phyloP scores from a whole-genome alignment of 2,329 filamentous ascomycete genomes.

The Penicillium sp. region DNA sequence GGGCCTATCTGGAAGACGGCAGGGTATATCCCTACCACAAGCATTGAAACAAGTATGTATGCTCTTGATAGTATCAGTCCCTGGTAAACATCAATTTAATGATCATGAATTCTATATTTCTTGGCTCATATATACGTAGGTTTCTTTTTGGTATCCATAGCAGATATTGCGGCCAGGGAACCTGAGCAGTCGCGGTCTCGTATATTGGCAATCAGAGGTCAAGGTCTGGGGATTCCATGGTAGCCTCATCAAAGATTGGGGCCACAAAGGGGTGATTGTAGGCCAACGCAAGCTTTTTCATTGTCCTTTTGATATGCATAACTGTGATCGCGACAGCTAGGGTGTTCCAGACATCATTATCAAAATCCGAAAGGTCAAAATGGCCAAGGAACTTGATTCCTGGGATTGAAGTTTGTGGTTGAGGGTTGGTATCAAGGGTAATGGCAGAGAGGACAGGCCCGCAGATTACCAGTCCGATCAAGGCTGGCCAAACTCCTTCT shows the following conservation, averaged over 20 bases:
- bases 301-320: conserved; percentile 53
- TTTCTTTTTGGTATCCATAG: not conserved
- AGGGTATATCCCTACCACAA: no score
- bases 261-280: conserved; percentile 17
- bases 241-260: not conserved
- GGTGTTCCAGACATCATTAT: conserved; percentile 61
- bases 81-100: no score
- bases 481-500: conserved; percentile 43
- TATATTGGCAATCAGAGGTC: not conserved
- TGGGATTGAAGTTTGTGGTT: conserved; percentile 5
- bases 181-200: no score
- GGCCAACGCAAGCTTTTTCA: conserved; percentile 46
- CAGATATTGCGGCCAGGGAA: not conserved
- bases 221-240: not conserved
- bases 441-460: conserved; percentile 55
- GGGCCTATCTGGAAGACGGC: no score
- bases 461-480: conserved; percentile 56
- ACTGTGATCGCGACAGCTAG: conserved; percentile 57
- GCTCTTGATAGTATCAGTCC: no score
- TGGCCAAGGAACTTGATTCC: conserved; percentile 41
- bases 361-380: conserved; percentile 54
- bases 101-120: not conserved
- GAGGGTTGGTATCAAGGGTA: conserved; percentile 48
- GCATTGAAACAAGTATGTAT: no score
- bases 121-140: not conserved